Conservation (phyloP, 2,329 filamentous ascomycete species). For the Graphilbum sp. region DNA sequence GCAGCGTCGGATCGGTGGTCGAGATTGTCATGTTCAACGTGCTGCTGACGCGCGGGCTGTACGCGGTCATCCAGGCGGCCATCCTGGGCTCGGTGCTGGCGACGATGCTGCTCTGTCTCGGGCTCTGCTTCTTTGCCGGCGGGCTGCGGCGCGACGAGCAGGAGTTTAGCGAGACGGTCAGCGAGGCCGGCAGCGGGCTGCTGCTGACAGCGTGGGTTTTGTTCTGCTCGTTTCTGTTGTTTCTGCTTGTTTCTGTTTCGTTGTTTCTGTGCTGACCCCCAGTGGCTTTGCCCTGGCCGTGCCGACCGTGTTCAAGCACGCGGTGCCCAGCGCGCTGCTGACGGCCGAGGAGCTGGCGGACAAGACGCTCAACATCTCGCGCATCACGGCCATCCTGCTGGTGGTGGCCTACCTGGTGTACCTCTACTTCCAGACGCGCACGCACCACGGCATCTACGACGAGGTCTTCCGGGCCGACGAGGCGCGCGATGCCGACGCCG, state of each 20-base stretch:
- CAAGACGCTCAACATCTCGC: slow-evolving; percentile 49
- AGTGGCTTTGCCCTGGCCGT: slow-evolving; percentile 34
- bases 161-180: slow-evolving; percentile 57
- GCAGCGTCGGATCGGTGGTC: slow-evolving; percentile 51
- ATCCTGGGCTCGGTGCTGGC: slow-evolving; percentile 73
- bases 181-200: slow-evolving; percentile 63
- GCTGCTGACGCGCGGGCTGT: slow-evolving; percentile 36
- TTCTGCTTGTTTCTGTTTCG: too few relatives aligned
- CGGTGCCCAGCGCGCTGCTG: slow-evolving; percentile 18
- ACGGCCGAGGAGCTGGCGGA: slow-evolving; percentile 23
- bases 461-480: slow-evolving; percentile 59
- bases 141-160: slow-evolving; percentile 53
- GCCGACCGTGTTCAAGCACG: slow-evolving; percentile 38
- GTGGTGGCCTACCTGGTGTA: slow-evolving; percentile 52
- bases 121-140: slow-evolving; percentile 63
- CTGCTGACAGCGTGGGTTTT: slow-evolving; percentile 57
- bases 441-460: slow-evolving; percentile 63
- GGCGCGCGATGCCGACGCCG: slow-evolving; percentile 43
- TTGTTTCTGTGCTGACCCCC: too few relatives aligned
- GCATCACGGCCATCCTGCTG: slow-evolving; percentile 53
- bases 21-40: slow-evolving; percentile 76
- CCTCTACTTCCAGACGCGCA: slow-evolving; percentile 58
- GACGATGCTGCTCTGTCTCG: slow-evolving; percentile 65
- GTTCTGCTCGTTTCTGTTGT: slow-evolving; percentile 4
- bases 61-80: slow-evolving; percentile 65